Percentiles rank a stretch among this genome's conserved stretches.
Conservation (phyloP, 2,329 filamentous ascomycete species). For the Diaporthe helianthi region DNA sequence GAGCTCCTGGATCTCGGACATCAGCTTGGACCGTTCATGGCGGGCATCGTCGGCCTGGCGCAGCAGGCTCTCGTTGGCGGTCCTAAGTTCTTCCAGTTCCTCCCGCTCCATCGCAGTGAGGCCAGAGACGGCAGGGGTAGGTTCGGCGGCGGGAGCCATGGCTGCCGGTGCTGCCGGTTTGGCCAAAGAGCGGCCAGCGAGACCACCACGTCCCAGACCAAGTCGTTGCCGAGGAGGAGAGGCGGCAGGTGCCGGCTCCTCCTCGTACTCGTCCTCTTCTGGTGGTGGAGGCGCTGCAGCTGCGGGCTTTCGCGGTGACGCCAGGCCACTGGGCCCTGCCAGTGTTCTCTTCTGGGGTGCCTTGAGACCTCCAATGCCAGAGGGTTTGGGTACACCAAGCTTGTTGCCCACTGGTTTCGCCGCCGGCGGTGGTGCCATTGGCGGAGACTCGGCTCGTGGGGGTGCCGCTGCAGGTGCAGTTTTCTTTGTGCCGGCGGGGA, state of each 20-base stretch:
- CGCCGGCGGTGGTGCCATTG: constrained; percentile 65
- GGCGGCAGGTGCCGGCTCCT: constrained; percentile 55
- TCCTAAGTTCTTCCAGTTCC: constrained; percentile 88
- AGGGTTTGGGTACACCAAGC: constrained; percentile 61
- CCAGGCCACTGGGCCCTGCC: constrained; percentile 44
- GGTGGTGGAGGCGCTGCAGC: constrained; percentile 57
- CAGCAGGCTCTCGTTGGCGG: constrained; percentile 79
- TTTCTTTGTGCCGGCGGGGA: constrained; percentile 53
- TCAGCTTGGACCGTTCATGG: constrained; percentile 80
- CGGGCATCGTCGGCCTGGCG: constrained; percentile 81
- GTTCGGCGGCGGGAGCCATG: constrained; percentile 59
- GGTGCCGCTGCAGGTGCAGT: constrained; percentile 47
- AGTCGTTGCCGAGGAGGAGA: constrained; percentile 64
- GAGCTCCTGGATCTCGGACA: constrained; percentile 89
- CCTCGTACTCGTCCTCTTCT: constrained; percentile 49
- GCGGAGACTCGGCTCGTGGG: constrained; percentile 52
- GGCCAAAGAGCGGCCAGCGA: constrained; percentile 84
- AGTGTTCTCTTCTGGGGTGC: constrained; percentile 64
- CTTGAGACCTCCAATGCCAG: constrained; percentile 63
- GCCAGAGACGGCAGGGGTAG: constrained; percentile 64
- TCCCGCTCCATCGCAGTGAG: constrained; percentile 82
- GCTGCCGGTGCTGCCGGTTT: constrained; percentile 69
- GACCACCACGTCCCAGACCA: constrained; percentile 77
- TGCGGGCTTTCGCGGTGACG: constrained; percentile 61
- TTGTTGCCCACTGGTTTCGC: constrained; percentile 60